Evolutionary conservation across 2,329 filamentous ascomycete genomes (phyloP), one percentile per base, ranked within the genome.

Genomic region (Penicillium italicum): DNA sequence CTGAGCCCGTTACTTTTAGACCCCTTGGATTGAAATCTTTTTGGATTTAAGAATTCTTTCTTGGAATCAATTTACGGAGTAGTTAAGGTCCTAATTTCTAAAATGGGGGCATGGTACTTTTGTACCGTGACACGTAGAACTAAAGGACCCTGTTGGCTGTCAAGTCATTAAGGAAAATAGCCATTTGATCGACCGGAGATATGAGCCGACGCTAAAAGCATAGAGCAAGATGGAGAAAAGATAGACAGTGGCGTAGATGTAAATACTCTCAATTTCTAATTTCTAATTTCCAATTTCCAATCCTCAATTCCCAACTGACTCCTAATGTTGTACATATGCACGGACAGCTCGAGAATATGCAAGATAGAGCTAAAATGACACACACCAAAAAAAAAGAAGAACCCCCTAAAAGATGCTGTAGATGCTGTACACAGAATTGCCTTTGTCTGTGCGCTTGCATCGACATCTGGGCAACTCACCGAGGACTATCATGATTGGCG

Each of bases 391-490:
- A 16, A 18, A 12, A 33, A 16, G n/a, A n/a, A n/a, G n/a, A n/a
- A n/a, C n/a, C n/a, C n/a, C n/a, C n/a, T n/a, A n/a, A n/a, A n/a
- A n/a, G n/a, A n/a, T n/a, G n/a, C n/a, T n/a, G n/a, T n/a, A n/a
- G n/a, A n/a, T n/a, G n/a, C n/a, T n/a, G n/a, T n/a, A n/a, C n/a
- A 44, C 28, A 34, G 18, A 54, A 45, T 43, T 60, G 37, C 46
- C 33, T 44, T 59, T 47, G 54, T 58, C 56, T 47, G 56, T 59
- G 59, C 55, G 59, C 40, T 38, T 53, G 56, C 58, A 50, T 58
- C 30, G 28, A 18, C 34, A 31, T 42, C 36, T 50, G 36, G 36
- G 36, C 24, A 45, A 45, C 26, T 12, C 45, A 12, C 34, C 45
- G 14, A 41, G 14, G 9, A 18, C 6, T 3, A 36, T 43, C 18